Base-by-base conservation (phyloP, 2,329 filamentous ascomycete species). In the Claviceps capensis region DNA sequence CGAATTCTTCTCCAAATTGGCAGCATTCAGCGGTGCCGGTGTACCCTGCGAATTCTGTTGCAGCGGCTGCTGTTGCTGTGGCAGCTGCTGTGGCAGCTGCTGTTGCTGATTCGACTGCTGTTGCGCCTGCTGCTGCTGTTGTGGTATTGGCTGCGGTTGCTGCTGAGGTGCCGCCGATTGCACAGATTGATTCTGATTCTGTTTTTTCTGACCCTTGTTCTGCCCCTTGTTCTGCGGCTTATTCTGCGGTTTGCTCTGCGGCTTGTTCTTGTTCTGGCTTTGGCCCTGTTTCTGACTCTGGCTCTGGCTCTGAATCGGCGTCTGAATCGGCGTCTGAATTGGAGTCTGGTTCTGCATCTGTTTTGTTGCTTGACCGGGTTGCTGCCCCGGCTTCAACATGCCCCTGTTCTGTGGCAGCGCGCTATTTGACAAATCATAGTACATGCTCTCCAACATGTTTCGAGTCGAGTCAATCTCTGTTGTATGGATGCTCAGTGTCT, bases 1-100 rank as follows among this genome's bases (percentile, higher is more conserved):
- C 2, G 70, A 67, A 57, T 78, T 74, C 60, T 77, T 78, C 57
- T 76, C 74, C 43, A 77, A 60, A 55, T 76, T 77, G 37, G 70
- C 69, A 13, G 71, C 70, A 52, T 68, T 77, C 42, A 74, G 61
- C 4, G 71, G 67, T 47, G 60, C 58, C 5, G 61, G 53, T 22
- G 62, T 60, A 16, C 54, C 57, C 41, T 54, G 59, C 34, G 60
- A 59, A 11, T 43, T 51, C 53, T 61, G 62, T 46, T 62, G 63
- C 50, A 53, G 63, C 50, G 52, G 54, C 26, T 55, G 58, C 17
- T 47, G 56, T 30, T 62, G 62, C 19, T 19, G 19, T 19, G 19
- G 19, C 19, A 55, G 59, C 36, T 55, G 55, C 19, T 19, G 19
- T 19, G 19, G 19, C 19, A 55, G 59, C 36, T 55, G 55, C 40